These are phyloP conservation scores for Phytophthora multivora DNA, from an alignment of 352 stramenopile genomes.

Conservation along the genomic window DNA sequence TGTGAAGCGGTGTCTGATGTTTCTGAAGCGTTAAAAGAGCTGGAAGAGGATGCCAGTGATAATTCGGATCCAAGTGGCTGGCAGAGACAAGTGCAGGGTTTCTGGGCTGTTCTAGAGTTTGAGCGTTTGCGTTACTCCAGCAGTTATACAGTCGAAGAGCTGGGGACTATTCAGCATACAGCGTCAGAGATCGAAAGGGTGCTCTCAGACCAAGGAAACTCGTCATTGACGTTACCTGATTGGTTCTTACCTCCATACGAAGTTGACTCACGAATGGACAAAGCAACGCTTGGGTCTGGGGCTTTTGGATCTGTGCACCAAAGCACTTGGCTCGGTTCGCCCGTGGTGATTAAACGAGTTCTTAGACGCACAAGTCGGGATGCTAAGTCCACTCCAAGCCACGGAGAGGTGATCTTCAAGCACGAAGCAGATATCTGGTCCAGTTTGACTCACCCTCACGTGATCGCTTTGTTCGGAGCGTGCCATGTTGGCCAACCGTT, in stretches of 20 bases:
- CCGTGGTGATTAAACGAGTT: constrained; percentile 31
- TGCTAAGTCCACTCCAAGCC: constrained; percentile 1
- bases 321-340: constrained; percentile 12
- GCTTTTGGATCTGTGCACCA: constrained; percentile 26
- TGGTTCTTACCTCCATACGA: constrained; percentile 36
- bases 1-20: constrained; percentile 5
- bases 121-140: constrained; percentile 7
- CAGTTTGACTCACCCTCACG: not conserved
- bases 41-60: constrained; percentile 4
- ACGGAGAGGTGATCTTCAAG: constrained; percentile 6
- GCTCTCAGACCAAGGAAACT: not conserved
- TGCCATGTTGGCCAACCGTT: constrained; percentile 28
- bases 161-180: constrained; percentile 3
- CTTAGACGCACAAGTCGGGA: not conserved
- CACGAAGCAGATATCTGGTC: not conserved
- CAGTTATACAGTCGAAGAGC: constrained; percentile 7
- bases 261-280: constrained; percentile 9
- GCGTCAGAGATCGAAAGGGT: not conserved
- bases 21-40: constrained; percentile 1
- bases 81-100: constrained; percentile 8
- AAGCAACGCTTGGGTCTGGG: constrained; percentile 10
- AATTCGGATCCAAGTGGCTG: constrained; percentile 1
- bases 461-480: not conserved
- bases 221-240: constrained; percentile 3
- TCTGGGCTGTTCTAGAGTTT: constrained; percentile 15